A percentile compares a stretch with the other conserved stretches of the same genome.
phyloP scores from a whole-genome alignment of 192 early-diverging fungal species.

The Kickxella alabastrina region DNA sequence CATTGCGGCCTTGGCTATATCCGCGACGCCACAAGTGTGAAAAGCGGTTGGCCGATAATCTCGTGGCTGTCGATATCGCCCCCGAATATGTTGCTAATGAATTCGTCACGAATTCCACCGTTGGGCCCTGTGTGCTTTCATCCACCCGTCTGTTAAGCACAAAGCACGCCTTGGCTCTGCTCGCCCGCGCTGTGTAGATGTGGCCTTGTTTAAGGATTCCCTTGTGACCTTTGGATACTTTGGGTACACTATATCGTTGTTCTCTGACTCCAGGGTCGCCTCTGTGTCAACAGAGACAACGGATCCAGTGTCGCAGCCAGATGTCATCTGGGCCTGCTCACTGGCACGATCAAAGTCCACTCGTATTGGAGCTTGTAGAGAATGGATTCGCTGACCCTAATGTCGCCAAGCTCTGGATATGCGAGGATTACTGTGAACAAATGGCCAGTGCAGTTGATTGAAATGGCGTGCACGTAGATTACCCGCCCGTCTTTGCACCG shows the following conservation, averaged over 20 bases:
- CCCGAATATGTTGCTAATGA: slow-evolving; percentile 29
- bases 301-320: not conserved
- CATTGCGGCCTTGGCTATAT: slow-evolving; percentile 27
- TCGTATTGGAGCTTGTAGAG: slow-evolving; percentile 42
- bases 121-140: slow-evolving; percentile 13
- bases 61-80: slow-evolving; percentile 37
- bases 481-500: slow-evolving; percentile 12
- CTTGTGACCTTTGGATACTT: slow-evolving; percentile 17
- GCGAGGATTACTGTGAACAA: slow-evolving; percentile 29
- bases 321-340: not conserved
- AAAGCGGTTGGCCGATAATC: slow-evolving; percentile 26
- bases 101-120: slow-evolving; percentile 39
- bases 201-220: slow-evolving; percentile 31
- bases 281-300: not conserved
- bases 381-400: slow-evolving; percentile 22
- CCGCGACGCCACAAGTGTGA: slow-evolving; percentile 25
- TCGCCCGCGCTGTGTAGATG: slow-evolving; percentile 35
- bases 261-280: not conserved
- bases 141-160: slow-evolving; percentile 12
- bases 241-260: slow-evolving; percentile 10
- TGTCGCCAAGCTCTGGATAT: slow-evolving; percentile 30
- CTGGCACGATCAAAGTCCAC: slow-evolving; percentile 8
- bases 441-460: slow-evolving; percentile 41
- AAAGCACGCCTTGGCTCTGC: slow-evolving; percentile 37
- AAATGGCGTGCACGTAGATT: slow-evolving; percentile 26